Conservation (phyloP, 2,329 filamentous ascomycete species). For the Endocalyx cinctus region DNA sequence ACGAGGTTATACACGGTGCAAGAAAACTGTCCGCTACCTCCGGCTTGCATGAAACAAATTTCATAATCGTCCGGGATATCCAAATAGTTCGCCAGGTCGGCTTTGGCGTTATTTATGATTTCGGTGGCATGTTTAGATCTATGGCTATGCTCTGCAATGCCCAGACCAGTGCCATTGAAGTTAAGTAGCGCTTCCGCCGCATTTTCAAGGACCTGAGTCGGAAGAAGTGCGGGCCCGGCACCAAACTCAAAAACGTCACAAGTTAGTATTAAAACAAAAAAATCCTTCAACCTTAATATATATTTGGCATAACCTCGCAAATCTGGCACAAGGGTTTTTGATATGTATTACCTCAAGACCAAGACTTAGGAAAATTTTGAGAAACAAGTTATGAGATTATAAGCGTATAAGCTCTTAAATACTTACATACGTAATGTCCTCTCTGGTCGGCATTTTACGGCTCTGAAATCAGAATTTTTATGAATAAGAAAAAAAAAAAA, state of each 20-base stretch:
- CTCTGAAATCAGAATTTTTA: too few relatives aligned
- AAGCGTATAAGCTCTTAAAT: too few relatives aligned
- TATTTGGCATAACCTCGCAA: too few relatives aligned
- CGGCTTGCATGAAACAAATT: conserved; percentile 80
- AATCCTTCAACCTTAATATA: too few relatives aligned
- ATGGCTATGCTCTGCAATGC: conserved; percentile 85
- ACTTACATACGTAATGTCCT: too few relatives aligned
- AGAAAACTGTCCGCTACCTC: conserved; percentile 80
- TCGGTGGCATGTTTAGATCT: conserved; percentile 72
- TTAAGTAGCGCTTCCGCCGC: conserved; percentile 84
- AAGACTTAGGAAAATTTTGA: too few relatives aligned
- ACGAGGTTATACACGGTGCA: conserved; percentile 58
- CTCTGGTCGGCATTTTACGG: too few relatives aligned
- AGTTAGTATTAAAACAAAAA: too few relatives aligned
- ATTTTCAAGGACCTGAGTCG: background rate
- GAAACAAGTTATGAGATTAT: too few relatives aligned
- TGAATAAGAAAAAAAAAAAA: too few relatives aligned
- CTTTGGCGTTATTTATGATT: conserved; percentile 75
- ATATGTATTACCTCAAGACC: too few relatives aligned
- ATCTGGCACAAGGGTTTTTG: too few relatives aligned
- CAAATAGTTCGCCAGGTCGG: conserved; percentile 65
- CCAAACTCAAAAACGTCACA: background rate
- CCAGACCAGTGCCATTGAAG: conserved; percentile 75
- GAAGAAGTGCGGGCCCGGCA: background rate
- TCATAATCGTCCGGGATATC: conserved; percentile 85